phyloP scores from a whole-genome alignment of 257 asterid species.

The Lantana camara region DNA sequence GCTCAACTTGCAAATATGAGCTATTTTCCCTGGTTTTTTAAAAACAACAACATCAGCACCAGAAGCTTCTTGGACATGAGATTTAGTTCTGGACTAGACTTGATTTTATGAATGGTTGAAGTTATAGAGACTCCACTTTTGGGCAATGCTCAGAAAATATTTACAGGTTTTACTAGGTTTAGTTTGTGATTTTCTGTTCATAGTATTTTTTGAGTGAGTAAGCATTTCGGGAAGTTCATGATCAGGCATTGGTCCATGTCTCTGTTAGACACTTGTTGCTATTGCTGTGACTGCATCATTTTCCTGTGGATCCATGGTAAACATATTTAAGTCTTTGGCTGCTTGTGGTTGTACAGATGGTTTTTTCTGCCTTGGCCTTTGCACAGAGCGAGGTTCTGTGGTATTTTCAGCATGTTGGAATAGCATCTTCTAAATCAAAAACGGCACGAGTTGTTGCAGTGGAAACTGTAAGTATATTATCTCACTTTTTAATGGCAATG shows the following conservation, averaged over 20 bases:
- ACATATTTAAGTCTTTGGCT: conserved; percentile 20
- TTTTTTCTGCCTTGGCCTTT: conserved; percentile 94
- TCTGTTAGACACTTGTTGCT: conserved; percentile 1
- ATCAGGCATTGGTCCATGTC: neutral
- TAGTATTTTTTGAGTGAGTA: conserved; percentile 13
- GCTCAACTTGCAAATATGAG: conserved; percentile 1
- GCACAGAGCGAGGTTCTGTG: conserved; percentile 96
- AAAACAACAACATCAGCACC: conserved; percentile 2
- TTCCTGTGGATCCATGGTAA: conserved; percentile 13
- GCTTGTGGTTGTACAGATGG: conserved; percentile 77
- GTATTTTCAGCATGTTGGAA: conserved; percentile 95
- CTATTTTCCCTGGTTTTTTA: neutral
- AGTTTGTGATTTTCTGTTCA: neutral
- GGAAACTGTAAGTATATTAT: conserved; percentile 72
- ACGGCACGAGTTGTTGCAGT: conserved; percentile 74
- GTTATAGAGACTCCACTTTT: neutral
- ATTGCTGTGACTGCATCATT: conserved; percentile 12
- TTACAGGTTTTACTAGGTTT: neutral
- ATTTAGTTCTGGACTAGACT: conserved; percentile 14
- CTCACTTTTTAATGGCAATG: conserved; percentile 13
- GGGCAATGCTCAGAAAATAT: neutral
- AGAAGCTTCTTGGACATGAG: conserved; percentile 3
- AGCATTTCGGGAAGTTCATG: conserved; percentile 3
- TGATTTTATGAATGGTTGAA: conserved; percentile 7
- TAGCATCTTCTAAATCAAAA: conserved; percentile 78